These are phyloP conservation scores for Verticillium dahliae DNA, from an alignment of 2,329 filamentous ascomycete species.

Conservation along the genomic window DNA sequence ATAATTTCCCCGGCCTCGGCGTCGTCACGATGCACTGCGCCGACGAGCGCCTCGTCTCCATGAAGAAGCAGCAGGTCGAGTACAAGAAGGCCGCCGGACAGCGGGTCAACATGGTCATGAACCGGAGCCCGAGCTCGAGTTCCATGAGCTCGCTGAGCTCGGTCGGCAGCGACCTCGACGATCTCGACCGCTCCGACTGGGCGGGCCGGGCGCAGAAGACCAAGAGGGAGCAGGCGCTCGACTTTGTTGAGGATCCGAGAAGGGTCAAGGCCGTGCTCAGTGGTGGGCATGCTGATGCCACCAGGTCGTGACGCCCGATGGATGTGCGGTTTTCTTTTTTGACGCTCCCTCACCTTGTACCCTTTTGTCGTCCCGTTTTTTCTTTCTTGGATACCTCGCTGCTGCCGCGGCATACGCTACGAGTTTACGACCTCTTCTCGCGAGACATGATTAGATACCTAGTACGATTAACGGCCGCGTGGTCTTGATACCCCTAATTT, in stretches of 20 bases:
- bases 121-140: slow-evolving; percentile 42
- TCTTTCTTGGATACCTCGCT: neutral
- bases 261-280: slow-evolving; percentile 30
- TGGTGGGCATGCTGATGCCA: neutral
- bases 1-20: slow-evolving; percentile 71
- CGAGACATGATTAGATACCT: neutral
- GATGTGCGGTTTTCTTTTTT: neutral
- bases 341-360: neutral
- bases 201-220: slow-evolving; percentile 27
- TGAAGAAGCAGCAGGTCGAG: slow-evolving; percentile 72
- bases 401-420: neutral
- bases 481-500: neutral
- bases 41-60: slow-evolving; percentile 61
- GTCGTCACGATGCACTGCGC: slow-evolving; percentile 73
- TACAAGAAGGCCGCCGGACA: slow-evolving; percentile 61
- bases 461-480: neutral
- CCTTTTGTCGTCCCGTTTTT: neutral
- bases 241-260: slow-evolving; percentile 43
- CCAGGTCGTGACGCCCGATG: neutral
- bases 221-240: slow-evolving; percentile 45
- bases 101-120: slow-evolving; percentile 48
- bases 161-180: slow-evolving; percentile 43
- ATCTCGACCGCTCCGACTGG: slow-evolving; percentile 23
- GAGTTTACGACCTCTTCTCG: neutral
- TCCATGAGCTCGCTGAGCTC: slow-evolving; percentile 39